Percentiles rank a stretch among this genome's conserved stretches.
Evolutionary conservation across 129 eudicot genomes (phyloP).

Genomic region (Arctium lappa): DNA sequence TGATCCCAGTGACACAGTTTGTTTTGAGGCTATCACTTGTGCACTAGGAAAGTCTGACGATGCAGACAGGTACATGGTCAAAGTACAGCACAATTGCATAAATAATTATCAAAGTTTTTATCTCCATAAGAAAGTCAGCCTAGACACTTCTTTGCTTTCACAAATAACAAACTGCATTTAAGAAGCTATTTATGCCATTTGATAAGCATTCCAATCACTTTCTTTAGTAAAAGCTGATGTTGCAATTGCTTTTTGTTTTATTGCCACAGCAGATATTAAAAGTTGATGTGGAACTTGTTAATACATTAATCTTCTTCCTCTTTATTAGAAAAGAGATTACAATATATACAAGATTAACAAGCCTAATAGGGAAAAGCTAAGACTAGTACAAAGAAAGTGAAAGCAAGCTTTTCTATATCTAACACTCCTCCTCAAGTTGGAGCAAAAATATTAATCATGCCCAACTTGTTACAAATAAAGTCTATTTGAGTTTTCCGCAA

Average conservation of each 20-base stretch:
- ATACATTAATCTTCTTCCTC: no score
- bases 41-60: conserved; percentile 67
- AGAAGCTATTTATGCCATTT: neutral
- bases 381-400: no score
- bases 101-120: neutral
- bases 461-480: no score
- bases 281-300: neutral
- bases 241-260: neutral
- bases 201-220: neutral
- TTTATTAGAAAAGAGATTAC: no score
- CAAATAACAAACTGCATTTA: neutral
- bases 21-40: conserved; percentile 77
- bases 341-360: no score
- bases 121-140: neutral
- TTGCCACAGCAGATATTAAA: neutral
- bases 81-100: neutral
- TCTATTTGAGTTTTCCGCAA: no score
- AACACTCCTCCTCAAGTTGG: no score
- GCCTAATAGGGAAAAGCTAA: no score
- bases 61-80: conserved; percentile 51
- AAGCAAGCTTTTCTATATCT: no score
- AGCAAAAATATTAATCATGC: no score
- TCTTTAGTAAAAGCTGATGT: neutral
- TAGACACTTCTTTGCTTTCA: neutral
- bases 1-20: conserved; percentile 85